Percentiles rank a stretch among this genome's conserved stretches.
phyloP scores from a whole-genome alignment of 192 early-diverging fungal genomes.

The Spinellus fusiger region DNA sequence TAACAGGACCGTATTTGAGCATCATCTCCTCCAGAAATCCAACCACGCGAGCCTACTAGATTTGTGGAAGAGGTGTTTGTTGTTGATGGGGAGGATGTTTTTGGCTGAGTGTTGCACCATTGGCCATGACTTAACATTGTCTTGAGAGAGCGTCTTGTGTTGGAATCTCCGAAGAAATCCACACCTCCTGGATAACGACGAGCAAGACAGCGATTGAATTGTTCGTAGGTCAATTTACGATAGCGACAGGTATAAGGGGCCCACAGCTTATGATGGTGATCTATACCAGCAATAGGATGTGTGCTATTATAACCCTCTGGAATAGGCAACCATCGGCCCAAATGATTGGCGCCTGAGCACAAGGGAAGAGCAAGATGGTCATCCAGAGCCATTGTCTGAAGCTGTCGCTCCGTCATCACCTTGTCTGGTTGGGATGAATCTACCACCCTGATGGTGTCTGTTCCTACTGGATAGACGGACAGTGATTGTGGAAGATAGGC shows the following conservation, averaged over 20 bases:
- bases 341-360: slow-evolving; percentile 27
- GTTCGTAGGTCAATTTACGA: slow-evolving; percentile 27
- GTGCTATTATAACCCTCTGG: slow-evolving; percentile 9
- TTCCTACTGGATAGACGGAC: slow-evolving; percentile 7
- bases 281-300: slow-evolving; percentile 12
- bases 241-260: slow-evolving; percentile 42
- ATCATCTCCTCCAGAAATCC: not conserved
- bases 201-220: slow-evolving; percentile 32
- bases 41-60: not conserved
- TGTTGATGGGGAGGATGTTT: not conserved
- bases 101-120: slow-evolving; percentile 30
- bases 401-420: not conserved
- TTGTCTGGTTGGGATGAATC: slow-evolving; percentile 1
- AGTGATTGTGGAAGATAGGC: slow-evolving; percentile 31
- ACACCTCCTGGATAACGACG: slow-evolving; percentile 27
- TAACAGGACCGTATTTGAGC: slow-evolving; percentile 18
- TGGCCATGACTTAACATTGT: slow-evolving; percentile 37
- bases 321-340: slow-evolving; percentile 39
- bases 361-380: slow-evolving; percentile 39
- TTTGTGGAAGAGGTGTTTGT: not conserved
- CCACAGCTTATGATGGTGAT: slow-evolving; percentile 37
- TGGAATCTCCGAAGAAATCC: slow-evolving; percentile 47
- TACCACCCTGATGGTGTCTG: slow-evolving; percentile 5
- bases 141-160: slow-evolving; percentile 40
- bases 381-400: not conserved